Percentiles rank a stretch among this genome's conserved stretches.
Conservation (phyloP, 1,284 basidiomycete genomes). For the Abortiporus biennis region DNA sequence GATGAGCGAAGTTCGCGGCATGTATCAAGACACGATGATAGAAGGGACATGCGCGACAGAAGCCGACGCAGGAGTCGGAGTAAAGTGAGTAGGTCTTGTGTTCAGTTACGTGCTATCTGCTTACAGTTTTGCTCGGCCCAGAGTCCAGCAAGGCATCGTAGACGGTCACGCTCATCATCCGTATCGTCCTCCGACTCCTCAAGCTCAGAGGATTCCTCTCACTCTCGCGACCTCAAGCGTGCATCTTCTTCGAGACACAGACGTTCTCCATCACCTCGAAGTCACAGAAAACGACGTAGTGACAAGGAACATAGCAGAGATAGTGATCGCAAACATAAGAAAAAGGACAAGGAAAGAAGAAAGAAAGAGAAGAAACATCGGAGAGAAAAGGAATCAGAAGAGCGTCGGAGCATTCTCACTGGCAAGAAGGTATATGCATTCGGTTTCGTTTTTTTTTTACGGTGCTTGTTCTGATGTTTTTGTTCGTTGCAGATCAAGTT, state of each 20-base stretch:
- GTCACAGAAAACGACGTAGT: conserved; percentile 1
- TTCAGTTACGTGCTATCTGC: neutral
- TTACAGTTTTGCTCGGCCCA: neutral
- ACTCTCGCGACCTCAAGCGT: neutral
- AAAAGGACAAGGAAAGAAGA: neutral
- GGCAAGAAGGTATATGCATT: conserved; percentile 42
- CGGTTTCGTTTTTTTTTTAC: neutral
- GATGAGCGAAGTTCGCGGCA: neutral
- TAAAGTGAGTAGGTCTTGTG: neutral
- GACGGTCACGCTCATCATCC: neutral
- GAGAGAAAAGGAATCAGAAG: conserved; percentile 27
- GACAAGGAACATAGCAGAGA: neutral
- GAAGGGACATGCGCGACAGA: neutral
- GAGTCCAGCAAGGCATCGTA: neutral
- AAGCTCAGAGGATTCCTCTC: neutral
- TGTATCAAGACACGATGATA: neutral
- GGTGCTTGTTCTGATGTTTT: conserved; percentile 1
- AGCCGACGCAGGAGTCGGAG: neutral
- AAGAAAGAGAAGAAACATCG: conserved; percentile 19
- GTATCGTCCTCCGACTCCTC: conserved; percentile 5
- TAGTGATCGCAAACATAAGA: conserved; percentile 3
- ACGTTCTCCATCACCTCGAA: conserved; percentile 1
- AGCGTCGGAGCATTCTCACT: conserved; percentile 44
- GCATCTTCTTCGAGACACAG: neutral
- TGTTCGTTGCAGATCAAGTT: conserved; percentile 41